phyloP scores from a whole-genome alignment of 306 rosid species.

The Geum urbanum region DNA sequence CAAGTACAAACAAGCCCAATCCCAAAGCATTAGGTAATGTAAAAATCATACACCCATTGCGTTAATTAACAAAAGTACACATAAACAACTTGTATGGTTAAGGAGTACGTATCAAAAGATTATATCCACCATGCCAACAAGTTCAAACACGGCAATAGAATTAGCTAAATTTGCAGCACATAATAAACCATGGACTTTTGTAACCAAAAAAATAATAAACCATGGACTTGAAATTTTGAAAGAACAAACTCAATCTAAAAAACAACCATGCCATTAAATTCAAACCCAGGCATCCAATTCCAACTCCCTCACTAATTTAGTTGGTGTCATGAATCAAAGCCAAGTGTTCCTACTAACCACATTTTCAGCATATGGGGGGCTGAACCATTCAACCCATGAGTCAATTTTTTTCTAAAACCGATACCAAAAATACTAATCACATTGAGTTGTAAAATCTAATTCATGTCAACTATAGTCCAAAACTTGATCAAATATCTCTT shows the following conservation, averaged over 20 bases:
- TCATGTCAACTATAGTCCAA: constrained; percentile 2
- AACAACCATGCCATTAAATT: constrained; percentile 2
- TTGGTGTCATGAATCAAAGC: background rate
- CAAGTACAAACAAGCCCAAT: constrained; percentile 4
- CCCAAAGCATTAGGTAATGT: constrained; percentile 6
- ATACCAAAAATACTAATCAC: background rate
- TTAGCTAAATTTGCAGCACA: background rate
- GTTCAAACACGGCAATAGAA: background rate
- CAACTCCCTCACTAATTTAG: constrained; percentile 3
- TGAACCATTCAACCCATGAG: constrained; percentile 15
- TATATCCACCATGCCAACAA: background rate
- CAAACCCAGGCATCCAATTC: background rate
- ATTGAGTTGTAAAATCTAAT: background rate
- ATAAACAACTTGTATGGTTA: background rate
- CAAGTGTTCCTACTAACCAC: background rate
- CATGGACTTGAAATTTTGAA: background rate
- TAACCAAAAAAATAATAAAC: too few species aligned
- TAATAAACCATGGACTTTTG: background rate
- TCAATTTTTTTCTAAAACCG: background rate
- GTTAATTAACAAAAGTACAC: background rate
- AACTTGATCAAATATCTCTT: constrained; percentile 9
- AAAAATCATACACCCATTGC: background rate
- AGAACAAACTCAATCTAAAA: background rate
- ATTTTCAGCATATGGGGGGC: background rate
- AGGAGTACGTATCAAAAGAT: background rate